A percentile compares a stretch with the other conserved stretches of the same genome.
Evolutionary conservation across 352 stramenopile species (phyloP).

Genomic region (Discostella stelligera): DNA sequence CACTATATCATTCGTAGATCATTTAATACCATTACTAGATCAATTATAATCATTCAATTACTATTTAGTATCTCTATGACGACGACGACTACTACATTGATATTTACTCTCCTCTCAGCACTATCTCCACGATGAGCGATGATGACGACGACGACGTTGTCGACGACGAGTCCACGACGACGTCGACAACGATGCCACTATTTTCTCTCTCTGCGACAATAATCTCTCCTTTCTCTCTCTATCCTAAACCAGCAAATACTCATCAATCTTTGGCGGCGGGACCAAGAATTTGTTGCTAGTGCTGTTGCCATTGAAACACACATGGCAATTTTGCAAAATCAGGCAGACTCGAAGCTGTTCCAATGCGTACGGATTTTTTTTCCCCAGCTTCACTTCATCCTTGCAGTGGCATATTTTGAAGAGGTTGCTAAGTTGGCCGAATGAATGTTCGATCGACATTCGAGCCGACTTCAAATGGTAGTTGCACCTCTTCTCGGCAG

Average conservation of each 20-base stretch:
- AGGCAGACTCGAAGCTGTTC: slow-evolving; percentile 42
- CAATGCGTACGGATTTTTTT: slow-evolving; percentile 22
- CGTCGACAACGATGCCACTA: too few relatives aligned
- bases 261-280: slow-evolving; percentile 22
- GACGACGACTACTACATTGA: too few relatives aligned
- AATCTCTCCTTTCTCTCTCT: too few relatives aligned
- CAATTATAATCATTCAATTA: too few relatives aligned
- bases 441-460: slow-evolving; percentile 28
- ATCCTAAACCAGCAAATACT: slow-evolving; percentile 36
- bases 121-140: too few relatives aligned
- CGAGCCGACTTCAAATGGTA: slow-evolving; percentile 10
- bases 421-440: slow-evolving; percentile 12
- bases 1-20: too few relatives aligned
- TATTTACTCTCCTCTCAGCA: too few relatives aligned
- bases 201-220: too few relatives aligned
- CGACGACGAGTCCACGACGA: too few relatives aligned
- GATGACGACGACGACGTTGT: too few relatives aligned
- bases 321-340: slow-evolving; percentile 32
- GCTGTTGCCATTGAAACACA: slow-evolving; percentile 39
- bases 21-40: too few relatives aligned
- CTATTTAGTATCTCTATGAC: too few relatives aligned
- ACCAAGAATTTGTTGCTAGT: slow-evolving; percentile 17
- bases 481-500: slow-evolving; percentile 15
- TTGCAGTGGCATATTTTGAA: slow-evolving; percentile 14
- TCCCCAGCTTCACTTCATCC: slow-evolving; percentile 9